Percentiles rank a stretch among this genome's conserved stretches.
phyloP scores from a whole-genome alignment of 2,329 filamentous ascomycete genomes.

The Colletotrichum paranaense region DNA sequence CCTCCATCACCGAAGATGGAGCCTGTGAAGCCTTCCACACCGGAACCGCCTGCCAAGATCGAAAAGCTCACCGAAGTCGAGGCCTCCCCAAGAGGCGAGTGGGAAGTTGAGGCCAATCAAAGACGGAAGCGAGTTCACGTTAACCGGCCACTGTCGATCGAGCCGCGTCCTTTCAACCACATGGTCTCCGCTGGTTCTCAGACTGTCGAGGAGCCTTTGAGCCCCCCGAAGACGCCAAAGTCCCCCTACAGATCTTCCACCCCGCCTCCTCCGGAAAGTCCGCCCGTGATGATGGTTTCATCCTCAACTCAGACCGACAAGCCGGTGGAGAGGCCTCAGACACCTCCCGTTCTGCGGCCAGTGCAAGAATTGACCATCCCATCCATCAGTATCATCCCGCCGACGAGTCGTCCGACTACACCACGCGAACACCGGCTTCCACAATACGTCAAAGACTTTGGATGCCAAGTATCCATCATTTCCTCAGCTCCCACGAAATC shows the following conservation, averaged over 20 bases:
- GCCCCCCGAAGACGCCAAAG: conserved; percentile 74
- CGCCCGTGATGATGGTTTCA: conserved; percentile 58
- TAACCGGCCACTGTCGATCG: conserved; percentile 61
- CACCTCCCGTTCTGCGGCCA: conserved; percentile 27
- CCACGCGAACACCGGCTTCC: conserved; percentile 80
- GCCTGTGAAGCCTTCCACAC: conserved; percentile 52
- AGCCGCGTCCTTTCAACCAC: conserved; percentile 52
- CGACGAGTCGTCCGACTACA: conserved; percentile 83
- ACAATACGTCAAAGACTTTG: conserved; percentile 84
- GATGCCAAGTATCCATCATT: conserved; percentile 78
- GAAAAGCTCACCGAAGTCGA: conserved; percentile 57
- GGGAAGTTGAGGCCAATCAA: conserved; percentile 75
- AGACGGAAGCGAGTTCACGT: conserved; percentile 75
- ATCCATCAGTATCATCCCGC: conserved; percentile 91
- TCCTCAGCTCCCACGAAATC: conserved; percentile 63
- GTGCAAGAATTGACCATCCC: conserved; percentile 70
- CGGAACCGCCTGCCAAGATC: conserved; percentile 51
- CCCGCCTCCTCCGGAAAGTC: conserved; percentile 51
- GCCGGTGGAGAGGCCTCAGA: conserved; percentile 37
- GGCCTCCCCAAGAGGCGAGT: conserved; percentile 57
- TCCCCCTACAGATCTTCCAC: conserved; percentile 55
- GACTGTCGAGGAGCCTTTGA: conserved; percentile 71
- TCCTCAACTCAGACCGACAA: conserved; percentile 72
- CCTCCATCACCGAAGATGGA: conserved; percentile 75
- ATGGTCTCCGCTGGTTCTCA: conserved; percentile 77